Evolutionary conservation across 106 monocot species (phyloP), one percentile per base, ranked within the genome.

Genomic region (Acanthochlamys bracteata): DNA sequence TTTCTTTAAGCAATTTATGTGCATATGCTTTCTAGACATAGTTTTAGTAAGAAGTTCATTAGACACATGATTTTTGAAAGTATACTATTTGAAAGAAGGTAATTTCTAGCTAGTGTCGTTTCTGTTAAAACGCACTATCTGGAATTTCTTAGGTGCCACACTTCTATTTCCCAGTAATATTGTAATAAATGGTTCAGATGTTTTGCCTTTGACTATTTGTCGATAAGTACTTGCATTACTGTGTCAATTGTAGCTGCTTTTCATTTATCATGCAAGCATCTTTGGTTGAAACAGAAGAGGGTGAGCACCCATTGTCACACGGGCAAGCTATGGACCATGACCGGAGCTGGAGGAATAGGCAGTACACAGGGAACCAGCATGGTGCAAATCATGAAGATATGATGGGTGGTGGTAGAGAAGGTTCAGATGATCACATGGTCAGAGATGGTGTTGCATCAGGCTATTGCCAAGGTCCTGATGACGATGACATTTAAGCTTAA

Each of bases 271-370:
- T 25, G 55, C 20, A 0, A 55, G 3, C 15, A 0, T 39, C 8
- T 66, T 66, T 27, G 41, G 15, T 11, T 64, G 71, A 21, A 39
- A 33, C 66, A 66, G 76, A 73, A 46, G 65, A 60, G 21, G 74
- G 26, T 39, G 66, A 63, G 14, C 74, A 53, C 57, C 70, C 66
- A 25, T 60, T 56, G 20, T 70, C 66, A 23, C 72, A 65, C 17
- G 62, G 62, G 14, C 80, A 71, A 25, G 19, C 51, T 25, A 66
- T 73, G 74, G 73, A 71, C 11, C 59, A 24, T 11, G 68, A 81
- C 16, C 76, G 49, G 20, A 55, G 41, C 20, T 73, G 83, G 79
- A 79, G 72, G 65, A 83, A 72, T 75, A 63, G 63, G 26, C 75
- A 60, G 16, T 64, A 76, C 41, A 20, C 51, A 0, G 76, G 57